These are phyloP conservation scores for Elsinoe fawcettii DNA, from an alignment of 2,329 filamentous ascomycete genomes.

Conservation along the genomic window DNA sequence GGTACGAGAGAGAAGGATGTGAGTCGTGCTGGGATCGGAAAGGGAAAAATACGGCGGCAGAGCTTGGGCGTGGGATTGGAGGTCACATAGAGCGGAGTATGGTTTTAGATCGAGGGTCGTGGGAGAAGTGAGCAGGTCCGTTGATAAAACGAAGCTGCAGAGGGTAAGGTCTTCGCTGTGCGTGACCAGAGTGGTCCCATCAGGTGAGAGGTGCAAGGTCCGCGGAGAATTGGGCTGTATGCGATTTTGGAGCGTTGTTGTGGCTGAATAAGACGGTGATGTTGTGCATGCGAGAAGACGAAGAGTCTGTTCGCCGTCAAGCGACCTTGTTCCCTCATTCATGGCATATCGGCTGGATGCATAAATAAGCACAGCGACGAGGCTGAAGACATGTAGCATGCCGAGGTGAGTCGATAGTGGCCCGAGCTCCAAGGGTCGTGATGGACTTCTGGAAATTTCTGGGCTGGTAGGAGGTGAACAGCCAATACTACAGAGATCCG, in stretches of 20 bases:
- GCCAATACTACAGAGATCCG: background rate
- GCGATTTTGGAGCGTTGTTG: background rate
- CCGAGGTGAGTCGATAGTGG: background rate
- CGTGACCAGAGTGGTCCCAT: conserved; percentile 52
- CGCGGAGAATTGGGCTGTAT: conserved; percentile 36
- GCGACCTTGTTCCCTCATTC: background rate
- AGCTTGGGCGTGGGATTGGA: conserved; percentile 39
- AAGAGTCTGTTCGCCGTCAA: background rate
- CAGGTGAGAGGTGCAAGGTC: conserved; percentile 41
- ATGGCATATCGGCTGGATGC: background rate
- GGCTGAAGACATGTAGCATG: background rate
- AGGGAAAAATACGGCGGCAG: conserved; percentile 49
- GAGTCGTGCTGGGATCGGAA: conserved; percentile 41
- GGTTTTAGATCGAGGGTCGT: conserved; percentile 36
- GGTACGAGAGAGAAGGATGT: conserved; percentile 45
- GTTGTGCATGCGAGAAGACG: background rate
- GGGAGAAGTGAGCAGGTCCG: conserved; percentile 38
- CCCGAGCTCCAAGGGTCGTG: conserved; percentile 10
- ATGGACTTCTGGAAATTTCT: conserved; percentile 19
- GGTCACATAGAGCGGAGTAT: conserved; percentile 40
- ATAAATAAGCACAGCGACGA: background rate
- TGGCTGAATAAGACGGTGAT: background rate
- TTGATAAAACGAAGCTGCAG: conserved; percentile 48
- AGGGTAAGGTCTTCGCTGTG: conserved; percentile 44
- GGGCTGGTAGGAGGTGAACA: background rate